These are phyloP conservation scores for Aspergillus heteromorphus DNA, from an alignment of 495 filamentous ascomycete species.

Conservation along the genomic window DNA sequence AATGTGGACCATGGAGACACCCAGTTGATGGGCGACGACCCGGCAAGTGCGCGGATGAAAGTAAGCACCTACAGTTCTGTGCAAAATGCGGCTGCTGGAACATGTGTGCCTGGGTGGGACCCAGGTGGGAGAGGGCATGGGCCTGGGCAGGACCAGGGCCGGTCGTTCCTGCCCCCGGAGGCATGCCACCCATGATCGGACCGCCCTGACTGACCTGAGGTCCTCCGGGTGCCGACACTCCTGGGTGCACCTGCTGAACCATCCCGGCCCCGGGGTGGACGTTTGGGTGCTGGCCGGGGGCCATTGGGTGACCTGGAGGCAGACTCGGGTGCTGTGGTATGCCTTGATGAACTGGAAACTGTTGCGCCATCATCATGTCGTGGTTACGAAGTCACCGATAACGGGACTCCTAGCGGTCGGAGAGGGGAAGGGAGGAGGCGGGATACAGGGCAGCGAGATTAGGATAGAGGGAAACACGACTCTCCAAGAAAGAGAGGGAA, in stretches of 20 bases:
- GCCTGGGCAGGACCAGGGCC: slow-evolving; percentile 56
- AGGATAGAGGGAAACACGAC: slow-evolving; percentile 1
- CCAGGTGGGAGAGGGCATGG: slow-evolving; percentile 77
- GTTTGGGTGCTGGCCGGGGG: slow-evolving; percentile 63
- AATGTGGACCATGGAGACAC: neutral
- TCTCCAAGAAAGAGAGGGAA: neutral
- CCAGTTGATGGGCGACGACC: neutral
- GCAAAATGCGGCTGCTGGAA: slow-evolving; percentile 53
- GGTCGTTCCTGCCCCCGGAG: slow-evolving; percentile 54
- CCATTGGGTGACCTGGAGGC: slow-evolving; percentile 74
- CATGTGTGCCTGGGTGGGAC: slow-evolving; percentile 59
- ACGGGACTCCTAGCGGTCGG: slow-evolving; percentile 20
- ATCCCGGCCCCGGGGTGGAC: slow-evolving; percentile 53
- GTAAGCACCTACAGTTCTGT: slow-evolving; percentile 34
- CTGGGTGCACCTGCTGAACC: slow-evolving; percentile 75
- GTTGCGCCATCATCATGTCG: slow-evolving; percentile 68
- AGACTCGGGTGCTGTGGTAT: slow-evolving; percentile 70
- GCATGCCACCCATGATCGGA: slow-evolving; percentile 77
- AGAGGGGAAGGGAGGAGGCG: slow-evolving; percentile 6
- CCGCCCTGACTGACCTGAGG: slow-evolving; percentile 75
- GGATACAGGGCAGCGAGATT: neutral
- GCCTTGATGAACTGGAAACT: slow-evolving; percentile 65
- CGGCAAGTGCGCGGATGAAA: neutral
- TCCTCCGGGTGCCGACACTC: slow-evolving; percentile 73
- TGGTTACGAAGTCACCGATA: slow-evolving; percentile 39